Conservation (phyloP, 2,329 filamentous ascomycete genomes). For the Exserohilum rostratum region DNA sequence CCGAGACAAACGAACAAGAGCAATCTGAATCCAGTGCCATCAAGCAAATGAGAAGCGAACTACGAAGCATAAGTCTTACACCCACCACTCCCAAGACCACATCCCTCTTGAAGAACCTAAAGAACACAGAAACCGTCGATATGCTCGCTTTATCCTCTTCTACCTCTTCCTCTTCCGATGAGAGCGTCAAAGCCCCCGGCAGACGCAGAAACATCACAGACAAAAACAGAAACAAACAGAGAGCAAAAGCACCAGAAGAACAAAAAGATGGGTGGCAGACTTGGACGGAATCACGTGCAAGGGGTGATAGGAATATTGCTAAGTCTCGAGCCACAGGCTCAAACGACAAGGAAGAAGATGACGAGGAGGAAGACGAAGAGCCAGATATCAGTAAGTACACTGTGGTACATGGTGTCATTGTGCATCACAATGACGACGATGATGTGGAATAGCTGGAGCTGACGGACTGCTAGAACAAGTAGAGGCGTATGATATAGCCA, state of each 20-base stretch:
- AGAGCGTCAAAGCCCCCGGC: neutral
- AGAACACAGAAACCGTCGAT: no score
- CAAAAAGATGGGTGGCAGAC: neutral
- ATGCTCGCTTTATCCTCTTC: neutral
- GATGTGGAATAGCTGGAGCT: neutral
- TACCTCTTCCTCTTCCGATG: neutral
- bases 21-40: neutral
- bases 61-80: no score
- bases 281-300: conserved; percentile 6
- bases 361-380: conserved; percentile 3
- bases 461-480: conserved; percentile 1
- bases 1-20: no score
- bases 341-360: neutral
- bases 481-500: conserved; percentile 3
- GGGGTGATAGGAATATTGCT: conserved; percentile 7
- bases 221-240: no score
- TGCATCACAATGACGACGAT: neutral
- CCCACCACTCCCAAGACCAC: no score
- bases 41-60: no score
- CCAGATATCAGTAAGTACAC: conserved; percentile 19
- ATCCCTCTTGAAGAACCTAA: no score
- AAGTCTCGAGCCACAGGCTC: neutral
- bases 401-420: conserved; percentile 8
- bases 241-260: neutral
- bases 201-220: neutral